Base-by-base conservation (phyloP, 1,284 basidiomycete species). In the Dichomitus squalens region DNA sequence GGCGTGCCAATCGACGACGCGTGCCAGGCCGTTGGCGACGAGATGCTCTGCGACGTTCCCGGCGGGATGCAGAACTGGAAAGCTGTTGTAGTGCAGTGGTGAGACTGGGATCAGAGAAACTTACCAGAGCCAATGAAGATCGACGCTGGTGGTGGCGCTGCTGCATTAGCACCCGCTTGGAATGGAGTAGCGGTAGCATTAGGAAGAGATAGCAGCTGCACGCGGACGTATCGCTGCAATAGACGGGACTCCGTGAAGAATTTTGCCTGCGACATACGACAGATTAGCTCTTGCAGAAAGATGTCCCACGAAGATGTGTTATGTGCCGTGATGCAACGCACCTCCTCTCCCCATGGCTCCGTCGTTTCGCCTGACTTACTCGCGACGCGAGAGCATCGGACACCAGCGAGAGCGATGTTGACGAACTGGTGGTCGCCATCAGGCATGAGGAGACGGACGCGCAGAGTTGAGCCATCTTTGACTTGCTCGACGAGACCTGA, bases 1-100 rank as follows among this genome's bases (percentile, higher is more conserved):
- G 12, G 95, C 95, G 72, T 99, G 96, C 96, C 96, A 98, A 71
- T 97, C 96, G 58, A 98, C 91, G 52, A 97, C 85, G 58, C 94
- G 90, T 11, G 96, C 96, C 3, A 98, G 80, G 49, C 96, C 95
- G 44, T 86, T 86, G 3, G 83, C 84, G 18, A 95, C 86, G 46
- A 99, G 80, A 73, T 92, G 88, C 67, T 96, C 93, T 16, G 95
- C 95, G 50, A 99, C 92, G 73, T 98, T 96, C 18, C 96, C 96
- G 27, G 89, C 92, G 12, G 96, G 95, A 70, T 98, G 96, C 29
- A 94, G 76, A 11, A 93, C 88, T 90, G 25, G 62, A 51, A 31
- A 35, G 20, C 1, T 21, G 18, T 31, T 29, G 8, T n/a, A 6
- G n/a, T 25, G 21, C 20, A 12, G 8, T 31, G 27, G 16, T 14